These are phyloP conservation scores for Corynascus novoguineensis DNA, from an alignment of 495 filamentous ascomycete genomes.

Conservation along the genomic window DNA sequence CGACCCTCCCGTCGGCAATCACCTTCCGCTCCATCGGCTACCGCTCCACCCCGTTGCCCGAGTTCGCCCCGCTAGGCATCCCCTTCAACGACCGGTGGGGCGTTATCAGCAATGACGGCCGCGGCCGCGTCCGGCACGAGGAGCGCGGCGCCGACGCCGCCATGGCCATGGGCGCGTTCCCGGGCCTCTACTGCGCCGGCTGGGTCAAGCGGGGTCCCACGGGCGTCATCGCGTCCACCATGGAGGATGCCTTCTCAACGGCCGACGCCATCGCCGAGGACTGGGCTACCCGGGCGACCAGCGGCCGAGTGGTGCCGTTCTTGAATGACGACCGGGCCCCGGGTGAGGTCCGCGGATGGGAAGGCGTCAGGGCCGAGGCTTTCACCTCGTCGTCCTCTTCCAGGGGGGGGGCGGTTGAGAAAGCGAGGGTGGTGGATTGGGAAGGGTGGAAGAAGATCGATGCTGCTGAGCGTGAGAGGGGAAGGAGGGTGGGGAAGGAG, in stretches of 20 bases:
- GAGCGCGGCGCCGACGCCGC: slow-evolving; percentile 22
- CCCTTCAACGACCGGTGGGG: slow-evolving; percentile 69
- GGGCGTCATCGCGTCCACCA: slow-evolving; percentile 91
- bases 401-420: slow-evolving; percentile 25
- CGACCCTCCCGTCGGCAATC: slow-evolving; percentile 49
- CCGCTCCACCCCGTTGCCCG: slow-evolving; percentile 68
- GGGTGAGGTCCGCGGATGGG: slow-evolving; percentile 58
- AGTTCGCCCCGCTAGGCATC: slow-evolving; percentile 69
- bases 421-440: slow-evolving; percentile 62
- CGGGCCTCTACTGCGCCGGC: slow-evolving; percentile 87
- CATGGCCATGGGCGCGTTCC: slow-evolving; percentile 41
- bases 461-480: slow-evolving; percentile 62
- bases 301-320: slow-evolving; percentile 38
- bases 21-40: slow-evolving; percentile 94
- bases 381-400: too few relatives aligned
- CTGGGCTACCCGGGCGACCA: too few relatives aligned
- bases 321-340: slow-evolving; percentile 33
- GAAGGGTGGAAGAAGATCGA: slow-evolving; percentile 84
- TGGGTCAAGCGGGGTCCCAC: slow-evolving; percentile 97
- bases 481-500: slow-evolving; percentile 61
- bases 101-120: slow-evolving; percentile 77
- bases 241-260: slow-evolving; percentile 90
- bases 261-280: slow-evolving; percentile 75
- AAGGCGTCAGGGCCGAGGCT: slow-evolving; percentile 53
- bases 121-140: slow-evolving; percentile 58